Conservation (phyloP, 1,284 basidiomycete genomes). For the Cryptococcus deneoformans region DNA sequence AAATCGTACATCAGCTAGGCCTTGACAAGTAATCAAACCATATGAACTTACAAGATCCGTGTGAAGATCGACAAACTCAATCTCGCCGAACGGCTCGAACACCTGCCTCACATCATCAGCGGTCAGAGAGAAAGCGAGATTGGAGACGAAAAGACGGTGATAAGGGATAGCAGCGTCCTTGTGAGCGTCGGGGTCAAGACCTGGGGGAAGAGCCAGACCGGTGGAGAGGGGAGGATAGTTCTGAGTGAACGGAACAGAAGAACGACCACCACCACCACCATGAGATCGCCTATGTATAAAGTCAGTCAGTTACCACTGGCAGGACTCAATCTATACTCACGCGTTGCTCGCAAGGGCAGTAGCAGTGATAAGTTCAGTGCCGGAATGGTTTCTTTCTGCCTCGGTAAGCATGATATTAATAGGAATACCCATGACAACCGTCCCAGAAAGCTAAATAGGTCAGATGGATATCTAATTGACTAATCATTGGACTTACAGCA, state of each 20-base stretch:
- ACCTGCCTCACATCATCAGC: constrained; percentile 97
- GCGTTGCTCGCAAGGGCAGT: background rate
- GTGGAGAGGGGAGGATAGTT: constrained; percentile 40
- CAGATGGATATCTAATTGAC: background rate
- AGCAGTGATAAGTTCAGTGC: background rate
- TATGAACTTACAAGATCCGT: constrained; percentile 57
- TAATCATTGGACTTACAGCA: constrained; percentile 54
- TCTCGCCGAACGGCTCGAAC: constrained; percentile 95
- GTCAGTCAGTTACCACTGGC: background rate
- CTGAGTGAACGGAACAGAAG: constrained; percentile 15
- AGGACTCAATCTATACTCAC: background rate
- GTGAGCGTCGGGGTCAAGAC: constrained; percentile 45
- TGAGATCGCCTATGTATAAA: background rate
- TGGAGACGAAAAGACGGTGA: constrained; percentile 89
- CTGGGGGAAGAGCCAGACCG: constrained; percentile 33
- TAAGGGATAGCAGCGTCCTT: constrained; percentile 52
- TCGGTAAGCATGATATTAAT: constrained; percentile 96
- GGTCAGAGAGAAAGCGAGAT: constrained; percentile 92
- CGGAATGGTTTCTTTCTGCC: constrained; percentile 77
- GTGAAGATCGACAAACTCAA: constrained; percentile 98
- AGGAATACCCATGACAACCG: constrained; percentile 95
- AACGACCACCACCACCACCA: background rate
- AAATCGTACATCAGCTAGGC: constrained; percentile 43
- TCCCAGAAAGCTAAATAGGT: constrained; percentile 59
- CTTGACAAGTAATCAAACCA: background rate